Percentiles rank a stretch among this genome's conserved stretches.
Evolutionary conservation across 345 rosid species (phyloP).

Genomic region (Kernera saxatilis): DNA sequence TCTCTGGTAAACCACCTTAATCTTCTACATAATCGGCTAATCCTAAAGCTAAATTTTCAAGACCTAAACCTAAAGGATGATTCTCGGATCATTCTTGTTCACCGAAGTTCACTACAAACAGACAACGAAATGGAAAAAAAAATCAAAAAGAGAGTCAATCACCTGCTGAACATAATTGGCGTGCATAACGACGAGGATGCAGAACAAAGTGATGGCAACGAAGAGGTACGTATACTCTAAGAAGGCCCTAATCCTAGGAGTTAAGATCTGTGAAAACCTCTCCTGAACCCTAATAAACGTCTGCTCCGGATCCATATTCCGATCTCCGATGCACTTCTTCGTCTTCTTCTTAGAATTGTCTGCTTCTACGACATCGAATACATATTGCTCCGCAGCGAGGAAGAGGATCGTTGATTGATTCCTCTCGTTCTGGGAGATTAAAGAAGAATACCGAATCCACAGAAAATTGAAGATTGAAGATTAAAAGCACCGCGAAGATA

Average conservation of each 20-base stretch:
- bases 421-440: neutral
- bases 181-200: conserved; percentile 96
- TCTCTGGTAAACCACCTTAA: neutral
- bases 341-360: neutral
- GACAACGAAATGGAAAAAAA: neutral
- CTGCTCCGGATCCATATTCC: conserved; percentile 93
- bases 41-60: neutral
- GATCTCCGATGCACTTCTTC: neutral
- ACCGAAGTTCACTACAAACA: neutral
- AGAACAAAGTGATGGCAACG: conserved; percentile 78
- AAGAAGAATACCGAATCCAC: neutral
- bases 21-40: neutral
- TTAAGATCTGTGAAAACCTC: conserved; percentile 87
- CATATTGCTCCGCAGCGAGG: neutral
- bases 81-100: neutral
- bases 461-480: neutral
- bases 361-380: conserved; percentile 5
- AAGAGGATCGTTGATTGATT: neutral
- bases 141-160: neutral
- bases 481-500: neutral
- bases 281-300: conserved; percentile 93
- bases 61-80: neutral
- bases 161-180: conserved; percentile 99
- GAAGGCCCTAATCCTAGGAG: conserved; percentile 64
- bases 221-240: conserved; percentile 77